Base-by-base conservation (phyloP, 2,329 filamentous ascomycete species). In the Cucurbitaria berberidis region DNA sequence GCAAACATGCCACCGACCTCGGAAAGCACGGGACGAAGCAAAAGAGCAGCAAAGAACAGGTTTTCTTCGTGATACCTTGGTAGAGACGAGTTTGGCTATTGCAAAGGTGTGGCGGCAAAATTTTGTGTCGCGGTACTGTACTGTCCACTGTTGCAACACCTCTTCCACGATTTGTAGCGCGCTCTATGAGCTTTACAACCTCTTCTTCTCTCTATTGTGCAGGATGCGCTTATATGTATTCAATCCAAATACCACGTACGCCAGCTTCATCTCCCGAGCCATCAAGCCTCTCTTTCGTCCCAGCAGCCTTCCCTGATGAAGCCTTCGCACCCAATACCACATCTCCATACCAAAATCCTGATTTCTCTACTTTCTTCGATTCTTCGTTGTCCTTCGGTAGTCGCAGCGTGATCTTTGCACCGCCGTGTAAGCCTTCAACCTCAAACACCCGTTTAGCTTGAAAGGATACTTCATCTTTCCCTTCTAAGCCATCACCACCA, bases 301-400 rank as follows among this genome's bases (percentile, higher is more conserved):
- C 63, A 6, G 21, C 11, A 4, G 36, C 39, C 18, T 56, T 60
- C 0, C 53, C 57, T 11, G 47, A 26, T 1, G 24, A 38, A 1
- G 62, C 61, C 15, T 45, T 48, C 2, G 57, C 62, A 35, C 35
- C 51, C 11, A 72, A 45, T n/a, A 68, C 62, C 2, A 70, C 59
- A 49, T 68, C 62, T 0, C 69, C 67, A 53, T 62, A 71, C 64
- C 63, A 69, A 40, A 62, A 72, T 2, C 58, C 57, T 16, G 19
- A 50, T 18, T 60, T 45, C 15, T 49, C 48, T 9, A 64, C 42
- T 30, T 51, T 59, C 18, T 40, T 42, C n/a, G 19, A 38, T 30
- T 72, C 69, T 1, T 57, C 55, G 5, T 61, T 56, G 15, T 59
- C 46, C 27, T 45, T 55, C 2, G 69, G 56, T n/a, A 68, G 42